phyloP scores from a whole-genome alignment of 495 filamentous ascomycete genomes.

The Lasiosphaeriaceae sp. region DNA sequence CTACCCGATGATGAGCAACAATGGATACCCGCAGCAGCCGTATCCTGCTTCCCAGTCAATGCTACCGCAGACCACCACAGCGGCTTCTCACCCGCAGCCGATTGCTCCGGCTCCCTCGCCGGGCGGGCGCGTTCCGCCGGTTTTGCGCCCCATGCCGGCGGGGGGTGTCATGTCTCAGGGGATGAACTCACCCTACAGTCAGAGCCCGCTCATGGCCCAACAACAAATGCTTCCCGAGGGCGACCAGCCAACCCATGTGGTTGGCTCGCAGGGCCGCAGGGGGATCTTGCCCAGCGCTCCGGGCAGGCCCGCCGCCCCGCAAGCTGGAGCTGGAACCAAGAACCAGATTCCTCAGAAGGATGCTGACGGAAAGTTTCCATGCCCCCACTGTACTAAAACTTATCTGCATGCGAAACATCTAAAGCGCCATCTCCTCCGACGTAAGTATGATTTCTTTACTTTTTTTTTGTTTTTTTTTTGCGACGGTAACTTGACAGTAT shows the following conservation, averaged over 20 bases:
- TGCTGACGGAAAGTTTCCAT: conserved; percentile 94
- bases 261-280: conserved; percentile 84
- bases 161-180: conserved; percentile 52
- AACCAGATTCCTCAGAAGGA: conserved; percentile 85
- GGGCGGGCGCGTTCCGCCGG: conserved; percentile 49
- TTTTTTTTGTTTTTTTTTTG: conserved; percentile 8
- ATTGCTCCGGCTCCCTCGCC: conserved; percentile 67
- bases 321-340: conserved; percentile 62
- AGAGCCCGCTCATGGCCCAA: conserved; percentile 42
- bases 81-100: conserved; percentile 65
- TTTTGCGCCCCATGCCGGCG: conserved; percentile 60
- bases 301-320: conserved; percentile 65
- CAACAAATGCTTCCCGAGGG: conserved; percentile 40
- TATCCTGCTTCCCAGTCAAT: conserved; percentile 61
- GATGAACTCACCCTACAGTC: conserved; percentile 48
- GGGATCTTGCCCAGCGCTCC: conserved; percentile 89
- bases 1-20: conserved; percentile 44
- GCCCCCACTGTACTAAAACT: conserved; percentile 94
- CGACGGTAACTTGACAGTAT: conserved; percentile 23
- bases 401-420: conserved; percentile 97
- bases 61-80: conserved; percentile 60
- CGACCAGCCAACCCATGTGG: conserved; percentile 77
- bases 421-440: conserved; percentile 90
- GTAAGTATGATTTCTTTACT: conserved; percentile 59
- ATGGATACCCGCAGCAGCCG: conserved; percentile 48